Evolutionary conservation across 2,329 filamentous ascomycete genomes (phyloP).

Genomic region (Botryotinia narcissicola): DNA sequence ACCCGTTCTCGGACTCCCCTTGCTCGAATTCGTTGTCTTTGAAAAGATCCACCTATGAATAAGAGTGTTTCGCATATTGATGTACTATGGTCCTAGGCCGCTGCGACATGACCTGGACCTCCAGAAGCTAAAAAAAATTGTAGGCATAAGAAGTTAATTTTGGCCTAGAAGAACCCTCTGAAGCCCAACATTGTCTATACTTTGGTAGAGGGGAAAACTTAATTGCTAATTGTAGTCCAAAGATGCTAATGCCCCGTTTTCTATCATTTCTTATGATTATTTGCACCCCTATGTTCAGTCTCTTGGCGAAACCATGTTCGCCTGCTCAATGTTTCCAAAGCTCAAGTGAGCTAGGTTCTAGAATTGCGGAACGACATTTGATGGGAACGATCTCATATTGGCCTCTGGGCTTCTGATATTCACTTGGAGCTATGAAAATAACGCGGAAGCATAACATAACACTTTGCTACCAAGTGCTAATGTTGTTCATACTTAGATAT

Average conservation of each 20-base stretch:
- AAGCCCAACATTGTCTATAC: neutral
- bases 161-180: neutral
- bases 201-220: neutral
- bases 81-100: neutral
- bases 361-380: neutral
- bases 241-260: neutral
- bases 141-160: neutral
- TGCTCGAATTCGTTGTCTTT: neutral
- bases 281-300: constrained; percentile 8
- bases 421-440: neutral
- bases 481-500: neutral
- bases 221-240: neutral
- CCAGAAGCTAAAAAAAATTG: neutral
- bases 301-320: constrained; percentile 11
- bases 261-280: neutral
- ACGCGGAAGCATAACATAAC: neutral
- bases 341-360: constrained; percentile 10
- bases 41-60: neutral
- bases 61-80: constrained; percentile 1
- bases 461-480: constrained; percentile 1
- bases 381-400: neutral
- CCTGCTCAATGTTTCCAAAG: neutral
- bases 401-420: neutral
- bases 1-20: constrained; percentile 1
- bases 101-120: constrained; percentile 5